Conservation (phyloP, 2,329 filamentous ascomycete genomes). For the Tympanopsis confertula region DNA sequence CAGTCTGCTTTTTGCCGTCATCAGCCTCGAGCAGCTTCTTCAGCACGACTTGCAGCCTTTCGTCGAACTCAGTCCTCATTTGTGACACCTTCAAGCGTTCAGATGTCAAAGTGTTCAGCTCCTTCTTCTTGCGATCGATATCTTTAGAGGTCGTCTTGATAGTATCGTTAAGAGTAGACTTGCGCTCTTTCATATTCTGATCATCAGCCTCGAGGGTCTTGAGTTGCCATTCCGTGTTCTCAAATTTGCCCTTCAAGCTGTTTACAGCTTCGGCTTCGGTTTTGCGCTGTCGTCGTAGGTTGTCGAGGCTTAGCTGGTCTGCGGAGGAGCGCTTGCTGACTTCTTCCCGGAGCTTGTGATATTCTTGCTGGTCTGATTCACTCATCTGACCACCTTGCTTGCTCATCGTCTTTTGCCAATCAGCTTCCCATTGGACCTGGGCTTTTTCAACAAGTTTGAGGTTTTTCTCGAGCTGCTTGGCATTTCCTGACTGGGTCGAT, state of each 20-base stretch:
- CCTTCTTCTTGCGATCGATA: conserved; percentile 81
- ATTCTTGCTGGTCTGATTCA: conserved; percentile 78
- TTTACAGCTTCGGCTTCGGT: conserved; percentile 85
- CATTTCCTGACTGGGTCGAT: conserved; percentile 55
- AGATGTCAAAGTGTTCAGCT: conserved; percentile 74
- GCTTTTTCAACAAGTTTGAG: conserved; percentile 79
- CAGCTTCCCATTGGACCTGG: conserved; percentile 74
- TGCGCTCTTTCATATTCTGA: conserved; percentile 56
- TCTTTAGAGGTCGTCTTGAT: conserved; percentile 62
- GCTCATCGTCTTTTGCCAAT: conserved; percentile 75
- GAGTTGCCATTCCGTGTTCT: conserved; percentile 62
- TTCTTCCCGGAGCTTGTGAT: conserved; percentile 72
- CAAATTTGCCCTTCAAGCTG: conserved; percentile 78
- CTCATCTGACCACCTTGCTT: conserved; percentile 79
- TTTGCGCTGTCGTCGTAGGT: conserved; percentile 77
- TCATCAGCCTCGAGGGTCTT: conserved; percentile 66
- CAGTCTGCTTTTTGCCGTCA: conserved; percentile 73
- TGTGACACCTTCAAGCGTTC: conserved; percentile 73
- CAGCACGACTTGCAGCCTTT: conserved; percentile 74
- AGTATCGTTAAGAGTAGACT: conserved; percentile 44
- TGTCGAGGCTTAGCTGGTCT: conserved; percentile 74
- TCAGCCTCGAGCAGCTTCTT: conserved; percentile 76
- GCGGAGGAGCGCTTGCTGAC: conserved; percentile 72
- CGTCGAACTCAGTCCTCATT: conserved; percentile 76
- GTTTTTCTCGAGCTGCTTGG: conserved; percentile 69